Evolutionary conservation across 73 alveolate species (phyloP), one percentile per base, ranked within the genome.

Genomic region (Uronychia binucleata): DNA sequence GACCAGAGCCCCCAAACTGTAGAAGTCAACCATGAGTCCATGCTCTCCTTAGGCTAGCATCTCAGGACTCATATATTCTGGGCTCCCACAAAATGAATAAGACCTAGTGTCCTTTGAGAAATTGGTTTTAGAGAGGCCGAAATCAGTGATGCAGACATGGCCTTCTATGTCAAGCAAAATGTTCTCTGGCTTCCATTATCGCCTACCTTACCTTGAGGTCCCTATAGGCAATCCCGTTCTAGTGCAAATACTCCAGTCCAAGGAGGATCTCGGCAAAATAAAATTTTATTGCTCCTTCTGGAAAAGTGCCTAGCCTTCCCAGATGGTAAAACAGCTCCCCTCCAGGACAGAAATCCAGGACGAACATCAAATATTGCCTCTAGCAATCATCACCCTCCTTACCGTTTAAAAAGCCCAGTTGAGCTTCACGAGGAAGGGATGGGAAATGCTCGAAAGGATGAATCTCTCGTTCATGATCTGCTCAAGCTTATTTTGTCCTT

Each of bases 51-150:
- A 77, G 81, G 91, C 80, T 0, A 90, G 90, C 97, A 95, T 95
- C 86, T 95, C 98, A 19, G 98, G 98, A 79, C 96, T 84, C 94
- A 95, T 88, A 86, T 95, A 95, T 76, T 87, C 92, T 1, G 98
- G 98, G 26, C 97, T 90, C 30, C 98, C 98, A 79, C 98, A 95
- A 82, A 93, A 95, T 0, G 97, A 86, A 34, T 88, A 79, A 0
- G 94, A 58, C n/a, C 88, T 78, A 33, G 92, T 77, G 29, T 91
- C 78, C 33, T 80, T 46, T 0, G 89, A n/a, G 58, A 96, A 86
- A 83, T 82, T 77, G 26, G 87, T 88, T 78, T 89, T 94, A 19
- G 99, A 95, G 33, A 96, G 82, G 34, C 97, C 97, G 79, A 96
- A 96, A 86, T 96, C 99, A 30, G 97, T 92, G 34, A 96, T 81